Conservation (phyloP, 2,329 filamentous ascomycete species). For the Talaromyces sp. region DNA sequence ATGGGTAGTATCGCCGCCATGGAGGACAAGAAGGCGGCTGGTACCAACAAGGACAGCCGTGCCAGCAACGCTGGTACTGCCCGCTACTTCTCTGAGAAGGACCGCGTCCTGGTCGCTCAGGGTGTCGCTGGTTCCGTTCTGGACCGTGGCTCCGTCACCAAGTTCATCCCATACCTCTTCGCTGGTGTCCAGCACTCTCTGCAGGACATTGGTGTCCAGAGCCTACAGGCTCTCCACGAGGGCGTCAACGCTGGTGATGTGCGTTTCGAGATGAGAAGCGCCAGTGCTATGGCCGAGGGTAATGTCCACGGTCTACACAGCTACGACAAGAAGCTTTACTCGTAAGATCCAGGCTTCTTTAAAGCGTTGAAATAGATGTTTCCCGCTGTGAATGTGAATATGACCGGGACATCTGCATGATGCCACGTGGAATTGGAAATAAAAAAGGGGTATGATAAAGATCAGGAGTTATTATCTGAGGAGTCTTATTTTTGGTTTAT, state of each 20-base stretch:
- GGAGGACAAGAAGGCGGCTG: conserved; percentile 96
- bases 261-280: conserved; percentile 91
- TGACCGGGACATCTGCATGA: conserved; percentile 24
- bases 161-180: conserved; percentile 94
- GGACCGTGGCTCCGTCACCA: conserved; percentile 73
- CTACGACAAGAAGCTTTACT: conserved; percentile 99
- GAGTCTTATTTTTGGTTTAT: conserved; percentile 26
- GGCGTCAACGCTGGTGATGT: conserved; percentile 73
- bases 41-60: conserved; percentile 68
- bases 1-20: conserved; percentile 99
- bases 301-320: conserved; percentile 96
- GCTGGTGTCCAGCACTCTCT: conserved; percentile 96
- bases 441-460: conserved; percentile 36
- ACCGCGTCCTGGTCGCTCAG: conserved; percentile 91
- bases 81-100: conserved; percentile 96
- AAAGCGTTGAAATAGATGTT: conserved; percentile 15
- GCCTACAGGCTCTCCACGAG: conserved; percentile 74
- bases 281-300: conserved; percentile 93
- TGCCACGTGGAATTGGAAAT: conserved; percentile 34
- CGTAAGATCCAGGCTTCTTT: conserved; percentile 54
- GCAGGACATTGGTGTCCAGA: conserved; percentile 90
- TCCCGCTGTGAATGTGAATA: conserved; percentile 27
- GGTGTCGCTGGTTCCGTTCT: conserved; percentile 77
- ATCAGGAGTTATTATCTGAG: conserved; percentile 35
- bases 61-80: conserved; percentile 88